phyloP scores from a whole-genome alignment of 148 eudicot species.

The Cornus suecica region DNA sequence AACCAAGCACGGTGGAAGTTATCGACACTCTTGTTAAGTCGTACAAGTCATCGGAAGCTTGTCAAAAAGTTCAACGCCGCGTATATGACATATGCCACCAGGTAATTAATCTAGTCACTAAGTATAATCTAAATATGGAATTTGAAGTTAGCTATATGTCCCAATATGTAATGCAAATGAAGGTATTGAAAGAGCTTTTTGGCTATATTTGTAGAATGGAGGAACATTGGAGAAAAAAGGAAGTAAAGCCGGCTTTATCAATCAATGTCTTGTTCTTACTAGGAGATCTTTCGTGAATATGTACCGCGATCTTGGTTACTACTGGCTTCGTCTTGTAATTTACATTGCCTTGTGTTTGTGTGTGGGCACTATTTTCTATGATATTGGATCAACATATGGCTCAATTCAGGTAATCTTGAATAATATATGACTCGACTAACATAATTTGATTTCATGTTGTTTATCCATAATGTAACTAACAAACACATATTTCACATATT shows the following conservation, averaged over 20 bases:
- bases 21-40: constrained; percentile 31
- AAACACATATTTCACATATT: no score
- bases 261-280: constrained; percentile 38
- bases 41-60: constrained; percentile 36
- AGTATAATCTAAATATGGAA: no score
- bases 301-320: no score
- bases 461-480: no score
- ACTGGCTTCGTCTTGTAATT: no score
- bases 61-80: constrained; percentile 25
- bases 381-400: no score
- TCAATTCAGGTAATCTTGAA: constrained; percentile 49
- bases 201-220: constrained; percentile 31
- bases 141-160: neutral
- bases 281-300: no score
- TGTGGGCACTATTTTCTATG: no score
- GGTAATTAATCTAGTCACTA: constrained; percentile 12
- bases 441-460: no score
- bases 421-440: no score
- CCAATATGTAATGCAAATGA: neutral
- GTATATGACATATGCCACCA: constrained; percentile 28
- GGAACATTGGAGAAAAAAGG: constrained; percentile 22
- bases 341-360: no score
- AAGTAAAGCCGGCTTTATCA: constrained; percentile 31
- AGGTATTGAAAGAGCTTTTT: neutral
- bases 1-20: constrained; percentile 28